Evolutionary conservation across 1,284 basidiomycete genomes (phyloP).

Genomic region (Fomitopsis betulina): DNA sequence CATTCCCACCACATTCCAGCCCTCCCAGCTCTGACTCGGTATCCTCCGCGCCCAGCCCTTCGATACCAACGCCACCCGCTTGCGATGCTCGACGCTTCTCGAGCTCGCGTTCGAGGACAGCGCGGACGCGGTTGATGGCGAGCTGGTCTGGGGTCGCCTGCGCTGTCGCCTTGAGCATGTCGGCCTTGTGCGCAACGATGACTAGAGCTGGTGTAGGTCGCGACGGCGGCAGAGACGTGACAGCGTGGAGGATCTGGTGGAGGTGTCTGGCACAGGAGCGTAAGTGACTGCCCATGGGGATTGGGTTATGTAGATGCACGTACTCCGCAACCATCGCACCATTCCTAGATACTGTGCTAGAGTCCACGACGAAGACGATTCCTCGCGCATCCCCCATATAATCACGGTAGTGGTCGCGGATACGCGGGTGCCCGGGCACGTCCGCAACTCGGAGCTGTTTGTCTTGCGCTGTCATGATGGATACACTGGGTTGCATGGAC

Average conservation of each 20-base stretch:
- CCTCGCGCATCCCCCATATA: conserved; percentile 55
- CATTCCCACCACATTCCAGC: conserved; percentile 31
- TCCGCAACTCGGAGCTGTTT: conserved; percentile 55
- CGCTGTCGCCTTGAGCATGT: conserved; percentile 53
- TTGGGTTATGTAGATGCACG: conserved; percentile 21
- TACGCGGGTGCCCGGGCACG: conserved; percentile 74
- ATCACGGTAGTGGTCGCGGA: conserved; percentile 67
- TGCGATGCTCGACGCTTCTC: conserved; percentile 67
- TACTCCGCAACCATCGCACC: conserved; percentile 72
- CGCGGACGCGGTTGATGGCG: conserved; percentile 64
- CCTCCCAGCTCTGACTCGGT: conserved; percentile 26
- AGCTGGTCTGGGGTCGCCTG: conserved; percentile 42
- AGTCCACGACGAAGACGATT: conserved; percentile 72
- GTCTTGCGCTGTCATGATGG: conserved; percentile 35
- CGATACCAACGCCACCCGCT: conserved; percentile 59
- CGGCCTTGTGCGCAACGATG: conserved; percentile 71
- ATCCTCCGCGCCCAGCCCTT: conserved; percentile 50
- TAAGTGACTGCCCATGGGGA: neutral
- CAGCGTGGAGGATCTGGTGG: conserved; percentile 60
- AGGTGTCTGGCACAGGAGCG: conserved; percentile 47
- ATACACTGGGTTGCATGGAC: conserved; percentile 67
- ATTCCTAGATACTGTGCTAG: conserved; percentile 70
- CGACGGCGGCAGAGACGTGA: conserved; percentile 70
- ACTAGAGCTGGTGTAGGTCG: conserved; percentile 53
- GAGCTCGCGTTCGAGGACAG: conserved; percentile 74